Evolutionary conservation across 2,329 filamentous ascomycete genomes (phyloP), one percentile per base, ranked within the genome.

Genomic region (Fusarium sp.): DNA sequence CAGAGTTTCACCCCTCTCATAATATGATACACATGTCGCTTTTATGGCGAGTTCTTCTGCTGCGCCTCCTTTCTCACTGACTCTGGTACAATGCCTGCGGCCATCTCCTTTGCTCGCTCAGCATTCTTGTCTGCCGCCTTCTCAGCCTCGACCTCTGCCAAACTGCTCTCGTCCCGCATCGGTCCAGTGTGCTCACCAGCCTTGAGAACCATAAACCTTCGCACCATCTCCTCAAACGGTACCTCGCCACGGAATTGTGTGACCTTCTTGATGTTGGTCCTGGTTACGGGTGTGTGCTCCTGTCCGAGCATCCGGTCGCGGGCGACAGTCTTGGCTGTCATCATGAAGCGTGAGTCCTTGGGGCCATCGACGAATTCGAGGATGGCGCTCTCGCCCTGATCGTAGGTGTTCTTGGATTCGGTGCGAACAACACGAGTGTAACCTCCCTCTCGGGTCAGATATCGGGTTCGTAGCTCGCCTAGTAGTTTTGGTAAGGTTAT

Each of bases 371-470:
- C 94, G 31, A 99, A 87, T 81, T 98, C 94, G 46, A 99, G 89
- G 67, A 99, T 94, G 21, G 96, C 95, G 33, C 91, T 94, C 67
- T 90, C 88, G 11, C 92, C 95, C 81, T 97, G 93, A 79, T 98
- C 95, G 77, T 85, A 84, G 75, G 87, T 86, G 79, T 95, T 93
- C 74, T 91, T 87, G 58, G 96, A 92, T 80, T 98, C 95, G 69
- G 96, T 94, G 71, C 94, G 92, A 46, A 97, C 88, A 13, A 99
- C 92, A 41, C 96, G 92, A 18, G 96, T 99, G 85, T 98, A 99
- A 56, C 96, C 96, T 66, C 96, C 96, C 2, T 92, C 91, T 47
- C 96, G 89, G 53, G 84, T 76, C 43, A 85, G 82, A 81, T 98
- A 99, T 73, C 96, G 91, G 77, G 89, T 82, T 71, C 91, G 87